A percentile compares a stretch with the other conserved stretches of the same genome.
Conservation (phyloP, 768 basidiomycete genomes). For the Tylopilus cervinicoccineus region DNA sequence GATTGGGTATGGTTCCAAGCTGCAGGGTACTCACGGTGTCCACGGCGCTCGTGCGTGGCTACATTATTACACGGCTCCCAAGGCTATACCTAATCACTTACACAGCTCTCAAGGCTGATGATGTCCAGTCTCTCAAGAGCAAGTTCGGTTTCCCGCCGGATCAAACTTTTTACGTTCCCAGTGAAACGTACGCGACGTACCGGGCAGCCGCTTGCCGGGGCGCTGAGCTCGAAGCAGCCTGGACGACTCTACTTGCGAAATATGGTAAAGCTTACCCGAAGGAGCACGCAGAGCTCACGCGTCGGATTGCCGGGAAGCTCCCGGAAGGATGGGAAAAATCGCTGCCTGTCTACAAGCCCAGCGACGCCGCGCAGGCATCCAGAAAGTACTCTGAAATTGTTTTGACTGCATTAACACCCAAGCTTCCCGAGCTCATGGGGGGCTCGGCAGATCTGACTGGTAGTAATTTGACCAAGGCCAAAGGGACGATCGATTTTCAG, state of each 20-base stretch:
- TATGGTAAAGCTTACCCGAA: slow-evolving; percentile 79
- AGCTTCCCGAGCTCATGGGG: slow-evolving; percentile 81
- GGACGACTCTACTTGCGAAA: slow-evolving; percentile 62
- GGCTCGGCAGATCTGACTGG: slow-evolving; percentile 93
- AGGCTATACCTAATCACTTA: slow-evolving; percentile 4
- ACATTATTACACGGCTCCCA: neutral
- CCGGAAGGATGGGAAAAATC: slow-evolving; percentile 83
- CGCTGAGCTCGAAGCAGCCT: slow-evolving; percentile 66
- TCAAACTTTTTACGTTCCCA: slow-evolving; percentile 72
- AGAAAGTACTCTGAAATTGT: slow-evolving; percentile 92
- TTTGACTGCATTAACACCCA: slow-evolving; percentile 68
- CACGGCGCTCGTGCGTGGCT: slow-evolving; percentile 81
- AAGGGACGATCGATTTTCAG: slow-evolving; percentile 87
- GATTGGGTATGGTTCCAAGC: slow-evolving; percentile 91
- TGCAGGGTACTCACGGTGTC: slow-evolving; percentile 90
- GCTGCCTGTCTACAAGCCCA: slow-evolving; percentile 80
- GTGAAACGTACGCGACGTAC: slow-evolving; percentile 69
- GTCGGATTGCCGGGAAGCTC: slow-evolving; percentile 80
- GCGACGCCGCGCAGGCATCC: slow-evolving; percentile 82
- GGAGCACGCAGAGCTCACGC: slow-evolving; percentile 81
- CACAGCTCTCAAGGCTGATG: slow-evolving; percentile 87
- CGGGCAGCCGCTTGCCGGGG: slow-evolving; percentile 65
- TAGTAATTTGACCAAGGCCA: slow-evolving; percentile 87
- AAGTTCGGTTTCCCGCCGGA: slow-evolving; percentile 81
- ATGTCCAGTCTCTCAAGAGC: slow-evolving; percentile 76